Percentiles rank a stretch among this genome's conserved stretches.
Conservation (phyloP, 176 grass and related monocot species). For the Zoysia japonica region DNA sequence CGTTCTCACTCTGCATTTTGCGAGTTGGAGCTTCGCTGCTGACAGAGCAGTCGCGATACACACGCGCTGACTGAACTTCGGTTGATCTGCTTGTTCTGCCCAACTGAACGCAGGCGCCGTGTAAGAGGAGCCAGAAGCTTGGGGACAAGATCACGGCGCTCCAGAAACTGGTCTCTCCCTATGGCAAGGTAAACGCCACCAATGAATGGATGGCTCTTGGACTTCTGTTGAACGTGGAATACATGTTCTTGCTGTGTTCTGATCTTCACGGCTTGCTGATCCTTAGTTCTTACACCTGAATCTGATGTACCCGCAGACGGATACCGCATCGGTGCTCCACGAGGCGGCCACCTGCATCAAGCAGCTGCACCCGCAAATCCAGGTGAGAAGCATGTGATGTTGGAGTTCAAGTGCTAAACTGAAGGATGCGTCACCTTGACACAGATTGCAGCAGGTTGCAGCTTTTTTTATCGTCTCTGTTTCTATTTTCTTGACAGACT, state of each 20-base stretch:
- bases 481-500: constrained; percentile 25
- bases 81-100: not conserved
- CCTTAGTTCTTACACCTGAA: constrained; percentile 1
- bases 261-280: too few relatives aligned
- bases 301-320: constrained; percentile 47
- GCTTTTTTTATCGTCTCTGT: not conserved
- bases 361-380: constrained; percentile 64
- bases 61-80: not conserved
- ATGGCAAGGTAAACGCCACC: constrained; percentile 57
- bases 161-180: constrained; percentile 82
- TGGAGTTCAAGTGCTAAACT: not conserved
- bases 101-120: constrained; percentile 38
- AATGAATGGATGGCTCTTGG: not conserved
- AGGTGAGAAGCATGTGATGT: constrained; percentile 27
- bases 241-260: not conserved
- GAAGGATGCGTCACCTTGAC: not conserved
- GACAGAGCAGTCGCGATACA: not conserved
- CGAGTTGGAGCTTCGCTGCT: not conserved
- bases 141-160: constrained; percentile 72
- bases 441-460: not conserved
- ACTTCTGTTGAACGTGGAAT: not conserved
- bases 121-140: constrained; percentile 72
- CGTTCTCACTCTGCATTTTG: not conserved
- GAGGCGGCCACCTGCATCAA: constrained; percentile 66
- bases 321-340: constrained; percentile 77